These are phyloP conservation scores for Dimocarpus longan DNA, from an alignment of 345 rosid species.

Conservation along the genomic window DNA sequence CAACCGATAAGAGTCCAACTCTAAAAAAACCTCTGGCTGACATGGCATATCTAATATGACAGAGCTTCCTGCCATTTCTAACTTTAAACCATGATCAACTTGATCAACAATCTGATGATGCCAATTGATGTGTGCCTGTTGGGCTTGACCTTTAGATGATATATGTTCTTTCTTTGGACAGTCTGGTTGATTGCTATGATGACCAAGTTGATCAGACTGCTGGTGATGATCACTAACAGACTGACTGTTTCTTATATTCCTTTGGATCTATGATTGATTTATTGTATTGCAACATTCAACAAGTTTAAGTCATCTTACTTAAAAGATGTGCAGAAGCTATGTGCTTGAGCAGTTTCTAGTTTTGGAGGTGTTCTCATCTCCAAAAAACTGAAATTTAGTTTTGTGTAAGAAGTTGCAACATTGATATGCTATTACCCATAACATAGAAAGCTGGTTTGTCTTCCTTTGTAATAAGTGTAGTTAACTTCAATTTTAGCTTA, in stretches of 20 bases:
- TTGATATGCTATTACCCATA: not conserved
- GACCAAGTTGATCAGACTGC: too few species aligned
- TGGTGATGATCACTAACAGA: too few species aligned
- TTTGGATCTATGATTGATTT: not conserved
- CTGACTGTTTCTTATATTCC: not conserved
- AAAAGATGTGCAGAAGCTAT: not conserved
- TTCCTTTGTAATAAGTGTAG: not conserved
- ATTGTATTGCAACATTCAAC: not conserved
- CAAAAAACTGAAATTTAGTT: not conserved
- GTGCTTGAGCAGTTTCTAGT: not conserved
- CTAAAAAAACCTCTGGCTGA: too few species aligned
- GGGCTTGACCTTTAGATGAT: too few species aligned
- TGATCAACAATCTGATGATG: too few species aligned
- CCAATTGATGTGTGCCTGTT: too few species aligned
- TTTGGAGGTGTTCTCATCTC: not conserved
- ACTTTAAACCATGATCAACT: too few species aligned
- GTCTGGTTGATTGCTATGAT: too few species aligned
- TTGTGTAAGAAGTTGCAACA: not conserved
- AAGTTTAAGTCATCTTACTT: not conserved
- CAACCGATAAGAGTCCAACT: too few species aligned
- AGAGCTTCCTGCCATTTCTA: too few species aligned
- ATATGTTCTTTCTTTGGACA: too few species aligned
- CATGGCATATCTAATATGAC: too few species aligned
- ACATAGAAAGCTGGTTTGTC: not conserved
- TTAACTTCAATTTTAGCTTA: not conserved